phyloP scores from a whole-genome alignment of 2,329 filamentous ascomycete species.

The Trichoderma harzianum region DNA sequence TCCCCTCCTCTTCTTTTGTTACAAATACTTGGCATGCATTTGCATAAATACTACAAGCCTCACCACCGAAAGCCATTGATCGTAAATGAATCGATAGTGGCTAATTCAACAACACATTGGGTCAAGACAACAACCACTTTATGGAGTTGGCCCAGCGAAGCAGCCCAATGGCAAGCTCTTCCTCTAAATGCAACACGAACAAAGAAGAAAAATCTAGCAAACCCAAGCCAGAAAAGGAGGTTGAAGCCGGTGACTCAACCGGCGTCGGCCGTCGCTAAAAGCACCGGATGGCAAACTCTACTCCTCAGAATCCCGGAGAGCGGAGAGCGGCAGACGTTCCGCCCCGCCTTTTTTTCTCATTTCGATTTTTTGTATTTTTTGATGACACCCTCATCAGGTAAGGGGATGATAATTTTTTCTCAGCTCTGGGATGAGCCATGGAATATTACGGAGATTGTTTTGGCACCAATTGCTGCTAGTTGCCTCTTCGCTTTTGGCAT shows the following conservation, averaged over 20 bases:
- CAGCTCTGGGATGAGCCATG: neutral
- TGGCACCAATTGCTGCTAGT: neutral
- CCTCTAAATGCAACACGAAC: neutral
- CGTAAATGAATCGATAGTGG: neutral
- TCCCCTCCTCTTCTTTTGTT: neutral
- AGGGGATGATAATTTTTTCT: neutral
- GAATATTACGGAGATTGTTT: neutral
- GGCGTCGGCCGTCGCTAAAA: neutral
- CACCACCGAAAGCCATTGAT: neutral
- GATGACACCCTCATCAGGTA: neutral
- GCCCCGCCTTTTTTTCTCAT: neutral
- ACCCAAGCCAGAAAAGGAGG: neutral
- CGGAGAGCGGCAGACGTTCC: neutral
- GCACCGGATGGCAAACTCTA: neutral
- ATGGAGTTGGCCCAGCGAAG: neutral
- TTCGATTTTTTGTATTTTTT: neutral
- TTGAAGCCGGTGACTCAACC: neutral
- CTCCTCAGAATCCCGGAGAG: neutral
- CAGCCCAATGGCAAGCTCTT: neutral
- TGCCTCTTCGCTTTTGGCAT: neutral
- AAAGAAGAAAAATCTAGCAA: neutral
- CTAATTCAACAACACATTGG: neutral
- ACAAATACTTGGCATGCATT: neutral
- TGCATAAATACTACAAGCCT: neutral
- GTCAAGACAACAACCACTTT: neutral